Conservation (phyloP, 1,139 yeast genomes). For the Pichia inconspicua region DNA sequence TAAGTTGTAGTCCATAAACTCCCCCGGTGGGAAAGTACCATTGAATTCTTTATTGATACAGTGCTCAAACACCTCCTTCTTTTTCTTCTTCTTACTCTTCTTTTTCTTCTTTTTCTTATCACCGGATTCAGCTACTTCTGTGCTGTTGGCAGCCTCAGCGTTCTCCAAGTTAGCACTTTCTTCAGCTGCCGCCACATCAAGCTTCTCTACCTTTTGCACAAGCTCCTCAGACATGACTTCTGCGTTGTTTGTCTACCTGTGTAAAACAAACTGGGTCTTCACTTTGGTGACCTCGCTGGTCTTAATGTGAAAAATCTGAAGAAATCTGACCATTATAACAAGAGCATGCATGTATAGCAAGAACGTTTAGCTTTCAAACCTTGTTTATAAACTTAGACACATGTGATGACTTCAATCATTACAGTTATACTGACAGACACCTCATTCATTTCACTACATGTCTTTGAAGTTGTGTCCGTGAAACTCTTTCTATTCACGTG, state of each 20-base stretch:
- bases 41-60: conserved; percentile 55
- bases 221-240: background rate
- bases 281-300: too few species aligned
- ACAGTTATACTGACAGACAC: too few species aligned
- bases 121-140: conserved; percentile 33
- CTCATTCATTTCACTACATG: too few species aligned
- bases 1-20: conserved; percentile 71
- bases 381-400: too few species aligned
- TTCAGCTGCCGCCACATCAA: conserved; percentile 8
- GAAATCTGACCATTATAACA: too few species aligned
- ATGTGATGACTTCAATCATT: too few species aligned
- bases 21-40: conserved; percentile 79
- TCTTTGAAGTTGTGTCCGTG: too few species aligned
- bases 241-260: background rate
- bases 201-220: background rate
- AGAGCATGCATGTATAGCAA: too few species aligned
- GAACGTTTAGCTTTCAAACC: too few species aligned
- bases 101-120: conserved; percentile 44
- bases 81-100: conserved; percentile 42
- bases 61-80: conserved; percentile 29
- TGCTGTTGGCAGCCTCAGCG: conserved; percentile 31
- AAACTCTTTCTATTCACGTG: too few species aligned
- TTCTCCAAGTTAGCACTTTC: conserved; percentile 9
- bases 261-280: too few species aligned
- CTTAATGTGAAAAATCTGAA: too few species aligned